These are phyloP conservation scores for Boletus semigastroideus DNA, from an alignment of 1,284 basidiomycete genomes.

Conservation along the genomic window DNA sequence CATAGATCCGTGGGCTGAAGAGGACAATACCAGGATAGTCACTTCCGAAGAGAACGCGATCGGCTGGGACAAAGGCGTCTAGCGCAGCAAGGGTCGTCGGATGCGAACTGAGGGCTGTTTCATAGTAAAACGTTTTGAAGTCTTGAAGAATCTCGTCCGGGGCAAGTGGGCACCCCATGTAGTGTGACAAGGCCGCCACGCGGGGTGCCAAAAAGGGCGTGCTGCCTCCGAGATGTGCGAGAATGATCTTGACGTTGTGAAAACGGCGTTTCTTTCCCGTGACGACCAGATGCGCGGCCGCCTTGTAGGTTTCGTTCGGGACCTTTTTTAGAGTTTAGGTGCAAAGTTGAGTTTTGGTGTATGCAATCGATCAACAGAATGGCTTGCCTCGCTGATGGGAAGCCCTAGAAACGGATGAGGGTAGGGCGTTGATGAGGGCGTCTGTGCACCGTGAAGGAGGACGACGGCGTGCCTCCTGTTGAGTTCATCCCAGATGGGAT, in stretches of 20 bases:
- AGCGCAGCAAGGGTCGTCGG: constrained; percentile 49
- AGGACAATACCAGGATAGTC: constrained; percentile 62
- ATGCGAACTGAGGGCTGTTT: constrained; percentile 63
- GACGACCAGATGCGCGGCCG: constrained; percentile 70
- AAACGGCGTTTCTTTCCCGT: constrained; percentile 64
- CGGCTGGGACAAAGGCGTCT: constrained; percentile 45
- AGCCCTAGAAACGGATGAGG: constrained; percentile 62
- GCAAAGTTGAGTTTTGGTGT: constrained; percentile 17
- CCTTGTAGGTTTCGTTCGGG: constrained; percentile 77
- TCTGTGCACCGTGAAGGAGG: constrained; percentile 69
- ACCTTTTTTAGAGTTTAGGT: constrained; percentile 49
- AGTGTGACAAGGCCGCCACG: constrained; percentile 58
- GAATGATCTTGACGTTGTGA: constrained; percentile 56
- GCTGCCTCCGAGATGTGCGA: constrained; percentile 68
- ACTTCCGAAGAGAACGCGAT: constrained; percentile 64
- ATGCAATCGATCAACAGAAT: constrained; percentile 13
- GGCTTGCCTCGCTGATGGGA: constrained; percentile 61
- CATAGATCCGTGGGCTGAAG: background rate
- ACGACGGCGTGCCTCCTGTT: constrained; percentile 55
- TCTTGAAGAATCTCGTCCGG: constrained; percentile 63
- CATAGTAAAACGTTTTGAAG: constrained; percentile 69
- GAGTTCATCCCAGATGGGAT: constrained; percentile 66
- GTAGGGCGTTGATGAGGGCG: constrained; percentile 58
- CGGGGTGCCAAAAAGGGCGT: constrained; percentile 60
- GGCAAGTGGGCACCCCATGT: constrained; percentile 64